phyloP scores from a whole-genome alignment of 768 basidiomycete species.

The Hysterangium stoloniferum region DNA sequence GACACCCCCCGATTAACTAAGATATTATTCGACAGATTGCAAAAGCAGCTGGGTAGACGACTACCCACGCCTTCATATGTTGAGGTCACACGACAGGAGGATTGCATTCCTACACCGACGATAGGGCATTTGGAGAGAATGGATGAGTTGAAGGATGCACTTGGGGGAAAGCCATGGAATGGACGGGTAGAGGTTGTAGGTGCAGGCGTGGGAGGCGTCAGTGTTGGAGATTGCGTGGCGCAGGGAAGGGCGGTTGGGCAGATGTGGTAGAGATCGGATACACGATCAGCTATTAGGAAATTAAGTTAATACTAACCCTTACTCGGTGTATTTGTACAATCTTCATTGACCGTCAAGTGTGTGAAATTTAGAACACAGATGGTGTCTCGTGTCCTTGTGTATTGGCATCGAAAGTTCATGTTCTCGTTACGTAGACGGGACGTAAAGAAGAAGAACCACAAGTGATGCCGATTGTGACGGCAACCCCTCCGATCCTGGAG shows the following conservation, averaged over 20 bases:
- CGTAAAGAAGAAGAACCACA: too few species aligned
- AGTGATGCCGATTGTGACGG: too few species aligned
- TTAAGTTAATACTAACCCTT: too few species aligned
- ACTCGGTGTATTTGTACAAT: too few species aligned
- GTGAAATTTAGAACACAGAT: too few species aligned
- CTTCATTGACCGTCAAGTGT: too few species aligned
- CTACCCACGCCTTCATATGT: slow-evolving; percentile 52
- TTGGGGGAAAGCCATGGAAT: slow-evolving; percentile 37
- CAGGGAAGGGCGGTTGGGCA: slow-evolving; percentile 47
- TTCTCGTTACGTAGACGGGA: too few species aligned
- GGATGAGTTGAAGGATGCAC: slow-evolving; percentile 41
- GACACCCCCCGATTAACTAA: slow-evolving; percentile 20
- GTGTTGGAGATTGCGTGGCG: slow-evolving; percentile 79
- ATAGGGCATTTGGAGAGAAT: slow-evolving; percentile 71
- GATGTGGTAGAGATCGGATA: slow-evolving; percentile 10
- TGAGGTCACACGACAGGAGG: slow-evolving; percentile 43
- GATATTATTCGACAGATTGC: slow-evolving; percentile 17
- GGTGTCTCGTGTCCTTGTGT: too few species aligned
- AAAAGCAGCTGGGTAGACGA: slow-evolving; percentile 33
- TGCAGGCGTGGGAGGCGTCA: slow-evolving; percentile 82
- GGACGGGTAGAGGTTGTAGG: slow-evolving; percentile 58
- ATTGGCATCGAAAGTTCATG: too few species aligned
- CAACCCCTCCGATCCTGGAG: too few species aligned
- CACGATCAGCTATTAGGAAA: too few species aligned
- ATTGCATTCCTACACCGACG: slow-evolving; percentile 73